Base-by-base conservation (phyloP, 164 flowering plant species). In the Kalanchoe fedtschenkoi region DNA sequence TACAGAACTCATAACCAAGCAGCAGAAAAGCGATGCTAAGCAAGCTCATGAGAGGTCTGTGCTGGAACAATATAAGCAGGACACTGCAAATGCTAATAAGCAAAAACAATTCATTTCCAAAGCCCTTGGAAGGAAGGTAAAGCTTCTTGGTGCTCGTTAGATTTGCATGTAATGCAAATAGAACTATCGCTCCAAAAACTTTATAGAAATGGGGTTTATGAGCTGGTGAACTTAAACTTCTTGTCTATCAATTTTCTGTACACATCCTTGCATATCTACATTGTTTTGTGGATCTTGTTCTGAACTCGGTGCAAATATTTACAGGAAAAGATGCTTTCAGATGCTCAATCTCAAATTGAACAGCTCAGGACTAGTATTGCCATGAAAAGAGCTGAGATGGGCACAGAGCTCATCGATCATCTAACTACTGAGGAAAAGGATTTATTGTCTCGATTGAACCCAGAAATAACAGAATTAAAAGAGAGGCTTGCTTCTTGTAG, bases 341-440 rank as follows among this genome's bases (percentile, higher is more conserved):
- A 78, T 65, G 76, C 81, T 6, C 74, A 62, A 57, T 77, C 65
- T 58, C 99, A 95, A 70, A 84, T 95, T 58, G 89, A 85, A 37
- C 99, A 91, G 77, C 84, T 88, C 42, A 81, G 67, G 71, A 79
- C 83, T 59, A 83, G 85, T 66, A 78, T 95, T 63, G 70, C 75
- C 6, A 77, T 81, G 80, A 95, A 95, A 76, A 65, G 58, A 39
- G 87, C 77, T 71, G 99, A 95, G 73, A 91, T 91, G 96, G 89
- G 84, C 55, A 91, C 96, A 33, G 96, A 91, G 39, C 93, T 95
- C 59, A 80, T 91, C 71, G 96, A 95, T 78, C 88, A 85, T 66
- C 75, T 95, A 60, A 79, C 88, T 21, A 79, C 86, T 13, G 77
- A 80, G 66, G 99, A 95, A 68, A 91, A 80, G 68, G 70, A 77